Evolutionary conservation across 129 eudicot species (phyloP).

Genomic region (Tanacetum coccineum): DNA sequence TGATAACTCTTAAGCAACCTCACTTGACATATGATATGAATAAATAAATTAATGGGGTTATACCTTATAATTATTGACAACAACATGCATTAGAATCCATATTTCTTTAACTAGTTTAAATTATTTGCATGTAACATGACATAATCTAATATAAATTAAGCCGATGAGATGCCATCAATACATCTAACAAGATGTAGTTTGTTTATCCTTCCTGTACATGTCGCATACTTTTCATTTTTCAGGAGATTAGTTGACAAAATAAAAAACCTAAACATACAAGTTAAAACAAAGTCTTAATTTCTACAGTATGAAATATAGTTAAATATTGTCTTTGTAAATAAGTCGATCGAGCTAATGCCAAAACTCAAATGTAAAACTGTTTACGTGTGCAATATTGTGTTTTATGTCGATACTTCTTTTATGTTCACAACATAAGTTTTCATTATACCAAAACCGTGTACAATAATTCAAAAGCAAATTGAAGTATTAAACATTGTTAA

Average conservation of each 20-base stretch:
- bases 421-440: too few species aligned
- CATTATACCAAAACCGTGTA: too few species aligned
- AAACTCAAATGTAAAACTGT: not conserved
- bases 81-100: slow-evolving; percentile 29
- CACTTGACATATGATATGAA: slow-evolving; percentile 26
- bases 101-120: not conserved
- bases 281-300: slow-evolving; percentile 7
- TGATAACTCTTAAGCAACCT: slow-evolving; percentile 20
- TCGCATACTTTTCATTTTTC: not conserved
- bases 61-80: slow-evolving; percentile 29
- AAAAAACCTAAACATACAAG: not conserved
- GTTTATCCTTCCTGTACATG: slow-evolving; percentile 9
- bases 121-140: slow-evolving; percentile 7
- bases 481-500: slow-evolving; percentile 7
- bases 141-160: slow-evolving; percentile 9
- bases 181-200: slow-evolving; percentile 23
- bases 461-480: not conserved
- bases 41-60: slow-evolving; percentile 19
- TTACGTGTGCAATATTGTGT: too few species aligned
- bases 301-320: not conserved
- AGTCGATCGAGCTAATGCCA: not conserved
- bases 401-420: too few species aligned
- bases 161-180: slow-evolving; percentile 26
- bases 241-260: slow-evolving; percentile 5
- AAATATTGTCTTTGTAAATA: not conserved